Base-by-base conservation (phyloP, 345 rosid genomes). In the Cardamine resedifolia region DNA sequence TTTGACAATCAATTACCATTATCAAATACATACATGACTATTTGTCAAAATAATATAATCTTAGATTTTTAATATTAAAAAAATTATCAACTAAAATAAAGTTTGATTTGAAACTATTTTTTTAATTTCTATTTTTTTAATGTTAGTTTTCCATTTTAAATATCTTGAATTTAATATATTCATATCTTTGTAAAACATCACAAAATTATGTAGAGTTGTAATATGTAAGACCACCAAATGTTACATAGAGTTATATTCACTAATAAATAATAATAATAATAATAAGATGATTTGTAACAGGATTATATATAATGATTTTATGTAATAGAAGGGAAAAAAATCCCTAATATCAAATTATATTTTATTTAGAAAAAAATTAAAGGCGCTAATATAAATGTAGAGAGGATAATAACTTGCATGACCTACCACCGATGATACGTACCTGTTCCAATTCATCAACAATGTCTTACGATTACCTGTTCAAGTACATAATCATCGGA, bases 401-500 rank as follows among this genome's bases (percentile, higher is more conserved):
- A 16, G 10, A 45, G 11, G 10, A 45, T 45, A 16, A 45, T 16
- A 44, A 45, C 4, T 45, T 45, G 21, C 50, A 45, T 16, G 50
- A 45, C 4, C 23, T 16, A 16, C 23, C 10, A 45, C 4, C 4
- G 23, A 45, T 7, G 16, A 45, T 45, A 45, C 49, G 21, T 45
- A 45, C 49, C 49, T 45, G 19, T 43, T 53, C 34, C 2, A 59
- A 20, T 66, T 58, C 36, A 39, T 59, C 62, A 60, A 45, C 65
- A 48, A 85, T 87, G 90, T 87, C 92, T 11, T 87, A 85, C 75
- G 86, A 88, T 21, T 87, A 87, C 58, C 82, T 85, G 43, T 87
- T 85, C 84, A 87, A 87, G 80, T 87, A 82, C 86, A 85, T 87
- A 61, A 82, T 82, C 80, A 85, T 87, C 69, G 92, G 89, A 34